Evolutionary conservation across 331 rosid genomes (phyloP), one percentile per base, ranked within the genome.

Genomic region (Stylosanthes scabra): DNA sequence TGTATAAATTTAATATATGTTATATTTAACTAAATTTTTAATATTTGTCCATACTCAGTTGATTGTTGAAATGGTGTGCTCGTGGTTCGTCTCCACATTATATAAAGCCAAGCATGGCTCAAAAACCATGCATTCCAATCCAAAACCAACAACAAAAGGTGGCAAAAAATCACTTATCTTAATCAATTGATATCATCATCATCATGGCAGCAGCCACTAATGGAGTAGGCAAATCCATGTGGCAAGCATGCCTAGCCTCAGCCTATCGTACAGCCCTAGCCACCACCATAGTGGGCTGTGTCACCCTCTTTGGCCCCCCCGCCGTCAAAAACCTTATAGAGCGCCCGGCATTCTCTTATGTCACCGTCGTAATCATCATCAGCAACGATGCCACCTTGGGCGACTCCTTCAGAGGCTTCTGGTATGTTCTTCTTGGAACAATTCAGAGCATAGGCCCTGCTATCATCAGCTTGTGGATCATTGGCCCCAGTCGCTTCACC

Each of bases 321-420:
- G 58, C 81, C 11, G 54, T 93, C 60, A 83, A 54, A 7, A 47
- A 6, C 64, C 82, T 74, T 8, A 70, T 83, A 16, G 52, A 88
- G 31, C 89, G 89, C 61, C 97, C 98, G 0, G 91, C 98, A 49
- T 93, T 91, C 83, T 89, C 98, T 0, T 93, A 91, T 39, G 91
- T 83, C 14, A 87, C 96, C 0, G 90, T 78, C 2, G 74, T 85
- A 13, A 92, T 93, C 73, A 82, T 89, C 71, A 65, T 91, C 1
- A 81, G 68, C 52, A 82, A 86, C 10, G 80, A 85, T 44, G 92
- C 94, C 2, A 71, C 91, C 2, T 74, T 93, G 0, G 97, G 98
- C 0, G 88, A 93, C 88, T 20, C 89, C 1, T 20, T 93, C 1
- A 80, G 81, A 4, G 92, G 86, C 9, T 79, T 81, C 28, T 82